Conservation (phyloP, 306 rosid species). For the Lablab purpureus region DNA sequence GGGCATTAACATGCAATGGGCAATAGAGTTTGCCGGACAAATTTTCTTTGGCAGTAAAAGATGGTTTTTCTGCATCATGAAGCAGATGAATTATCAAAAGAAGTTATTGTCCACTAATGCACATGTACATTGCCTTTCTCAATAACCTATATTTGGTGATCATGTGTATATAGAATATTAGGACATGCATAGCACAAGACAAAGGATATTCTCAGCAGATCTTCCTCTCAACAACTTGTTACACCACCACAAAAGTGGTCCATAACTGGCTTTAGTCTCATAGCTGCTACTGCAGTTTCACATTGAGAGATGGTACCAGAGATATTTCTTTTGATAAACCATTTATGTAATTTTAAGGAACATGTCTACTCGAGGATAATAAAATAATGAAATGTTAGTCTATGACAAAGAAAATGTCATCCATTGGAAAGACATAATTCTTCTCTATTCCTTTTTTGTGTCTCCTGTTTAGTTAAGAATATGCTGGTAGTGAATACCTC, state of each 20-base stretch:
- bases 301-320: conserved; percentile 5
- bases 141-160: background rate
- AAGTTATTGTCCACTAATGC: conserved; percentile 75
- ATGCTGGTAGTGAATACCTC: conserved; percentile 41
- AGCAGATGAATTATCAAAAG: conserved; percentile 30
- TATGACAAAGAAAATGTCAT: conserved; percentile 31
- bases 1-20: background rate
- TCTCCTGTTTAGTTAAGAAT: conserved; percentile 37
- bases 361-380: background rate
- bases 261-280: conserved; percentile 37
- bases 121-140: conserved; percentile 44
- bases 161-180: conserved; percentile 44
- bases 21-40: conserved; percentile 72
- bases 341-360: background rate
- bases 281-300: background rate
- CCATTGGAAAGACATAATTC: conserved; percentile 38
- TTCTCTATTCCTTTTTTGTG: conserved; percentile 25
- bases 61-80: conserved; percentile 3
- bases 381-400: conserved; percentile 14
- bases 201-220: conserved; percentile 57
- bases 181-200: conserved; percentile 21
- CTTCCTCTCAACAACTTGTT: conserved; percentile 34
- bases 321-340: conserved; percentile 36
- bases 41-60: conserved; percentile 80
- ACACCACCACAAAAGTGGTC: conserved; percentile 45